Base-by-base conservation (phyloP, 2,329 filamentous ascomycete species). In the Neonectria hederae region DNA sequence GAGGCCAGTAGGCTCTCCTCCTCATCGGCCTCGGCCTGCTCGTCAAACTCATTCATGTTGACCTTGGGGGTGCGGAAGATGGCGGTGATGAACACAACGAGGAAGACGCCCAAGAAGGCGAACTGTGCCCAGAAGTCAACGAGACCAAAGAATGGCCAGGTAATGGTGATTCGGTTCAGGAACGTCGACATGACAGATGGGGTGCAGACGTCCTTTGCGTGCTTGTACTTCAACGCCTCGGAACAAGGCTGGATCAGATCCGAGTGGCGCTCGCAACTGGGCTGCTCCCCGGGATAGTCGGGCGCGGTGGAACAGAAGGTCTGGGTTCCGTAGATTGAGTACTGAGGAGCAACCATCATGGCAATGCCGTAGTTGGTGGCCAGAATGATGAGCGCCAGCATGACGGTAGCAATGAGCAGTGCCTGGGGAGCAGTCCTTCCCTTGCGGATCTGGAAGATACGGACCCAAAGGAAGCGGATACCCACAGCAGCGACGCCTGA, bases 101-200 rank as follows among this genome's bases (percentile, higher is more conserved):
- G 78, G 78, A 97, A 97, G 21, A 97, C 84, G 35, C 80, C 91
- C 46, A 99, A 80, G 81, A 99, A 98, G 13, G 87, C 92, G 76
- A 97, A 98, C 74, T 99, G 96, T 0, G 94, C 92, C 94, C 94
- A 99, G 79, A 98, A 99, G 70, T 93, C 87, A n/a, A 98, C 82
- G 11, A 91, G 89, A 11, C 96, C 96, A 75, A 99, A 97, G 76
- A 97, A 93, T 6, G 96, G 94, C 86, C 96, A 99, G 76, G 97
- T 97, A 75, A 97, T 87, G 22, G 92, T 94, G 65, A 97, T 88
- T 48, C 94, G 90, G 79, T 98, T 97, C 69, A 99, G 84, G 79
- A 99, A 97, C 0, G 93, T 97, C 64, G 92, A 96, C 77, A 94
- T 92, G 40, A 97, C 90, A 22, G 91, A 95, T 0, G 96, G 94